These are phyloP conservation scores for Diddensiella santjacobensis DNA, from an alignment of 805 yeast genomes.

Conservation along the genomic window DNA sequence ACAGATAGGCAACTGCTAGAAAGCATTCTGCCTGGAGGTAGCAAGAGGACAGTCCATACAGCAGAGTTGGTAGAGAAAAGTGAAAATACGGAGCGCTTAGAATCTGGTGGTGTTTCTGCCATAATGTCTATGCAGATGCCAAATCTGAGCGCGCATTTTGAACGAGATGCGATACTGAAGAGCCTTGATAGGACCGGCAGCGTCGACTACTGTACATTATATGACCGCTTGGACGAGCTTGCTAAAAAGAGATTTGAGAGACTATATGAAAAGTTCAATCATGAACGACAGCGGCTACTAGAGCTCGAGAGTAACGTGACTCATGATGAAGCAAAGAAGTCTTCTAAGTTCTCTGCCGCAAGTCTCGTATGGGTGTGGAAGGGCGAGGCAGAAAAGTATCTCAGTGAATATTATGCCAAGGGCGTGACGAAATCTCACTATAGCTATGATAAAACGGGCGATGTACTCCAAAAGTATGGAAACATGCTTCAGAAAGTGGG, in stretches of 20 bases:
- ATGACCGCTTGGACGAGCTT: conserved; percentile 10
- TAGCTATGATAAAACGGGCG: not conserved
- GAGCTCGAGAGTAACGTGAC: conserved; percentile 40
- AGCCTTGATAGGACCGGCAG: not conserved
- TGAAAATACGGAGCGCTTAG: not conserved
- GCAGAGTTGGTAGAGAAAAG: not conserved
- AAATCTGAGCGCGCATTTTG: not conserved
- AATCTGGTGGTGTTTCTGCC: not conserved
- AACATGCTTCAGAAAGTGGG: not conserved
- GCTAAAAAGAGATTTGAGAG: conserved; percentile 47
- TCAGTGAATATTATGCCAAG: not conserved
- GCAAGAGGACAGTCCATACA: not conserved
- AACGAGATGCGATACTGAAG: not conserved
- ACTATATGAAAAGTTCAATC: conserved; percentile 65
- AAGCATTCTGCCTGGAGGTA: not conserved
- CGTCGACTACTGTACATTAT: conserved; percentile 12
- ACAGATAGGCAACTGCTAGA: conserved; percentile 5
- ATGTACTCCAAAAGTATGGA: not conserved
- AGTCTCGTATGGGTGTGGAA: not conserved
- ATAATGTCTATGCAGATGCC: not conserved
- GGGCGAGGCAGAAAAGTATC: not conserved
- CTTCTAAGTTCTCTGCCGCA: not conserved
- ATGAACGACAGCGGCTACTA: conserved; percentile 65
- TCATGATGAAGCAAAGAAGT: not conserved
- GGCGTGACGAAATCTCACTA: not conserved